phyloP scores from a whole-genome alignment of 192 early-diverging fungal species.

The Backusella tarrabulga region DNA sequence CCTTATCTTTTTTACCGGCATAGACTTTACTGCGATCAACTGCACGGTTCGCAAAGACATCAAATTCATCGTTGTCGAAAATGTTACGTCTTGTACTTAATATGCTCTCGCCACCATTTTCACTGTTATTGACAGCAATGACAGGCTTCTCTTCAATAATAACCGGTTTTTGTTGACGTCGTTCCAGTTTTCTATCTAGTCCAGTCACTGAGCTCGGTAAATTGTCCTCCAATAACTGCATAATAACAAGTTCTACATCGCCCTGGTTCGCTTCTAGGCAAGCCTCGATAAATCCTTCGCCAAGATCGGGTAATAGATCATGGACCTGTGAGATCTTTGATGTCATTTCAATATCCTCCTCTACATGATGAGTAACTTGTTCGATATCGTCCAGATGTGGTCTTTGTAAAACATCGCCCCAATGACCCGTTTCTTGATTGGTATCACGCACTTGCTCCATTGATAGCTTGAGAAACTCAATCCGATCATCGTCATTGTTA shows the following conservation, averaged over 20 bases:
- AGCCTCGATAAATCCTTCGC: constrained; percentile 88
- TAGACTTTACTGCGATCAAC: constrained; percentile 66
- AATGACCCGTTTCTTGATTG: constrained; percentile 18
- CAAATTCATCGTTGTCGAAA: constrained; percentile 94
- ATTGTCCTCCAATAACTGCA: constrained; percentile 75
- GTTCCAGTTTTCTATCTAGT: constrained; percentile 61
- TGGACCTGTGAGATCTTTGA: constrained; percentile 76
- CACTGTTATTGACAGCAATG: neutral
- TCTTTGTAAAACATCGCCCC: neutral
- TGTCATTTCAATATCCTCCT: constrained; percentile 55
- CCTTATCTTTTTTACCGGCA: constrained; percentile 70
- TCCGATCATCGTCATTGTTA: constrained; percentile 48
- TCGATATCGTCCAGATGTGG: neutral
- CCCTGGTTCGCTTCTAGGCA: constrained; percentile 70
- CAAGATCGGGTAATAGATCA: constrained; percentile 87
- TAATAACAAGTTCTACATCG: constrained; percentile 72
- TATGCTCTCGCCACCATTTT: neutral
- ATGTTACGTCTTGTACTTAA: constrained; percentile 67
- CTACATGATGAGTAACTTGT: constrained; percentile 5
- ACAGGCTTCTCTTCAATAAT: neutral
- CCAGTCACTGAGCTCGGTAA: constrained; percentile 64
- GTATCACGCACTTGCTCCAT: constrained; percentile 69
- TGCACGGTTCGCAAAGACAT: constrained; percentile 69
- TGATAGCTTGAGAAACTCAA: constrained; percentile 63
- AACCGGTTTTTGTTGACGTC: constrained; percentile 22